Evolutionary conservation across 2,329 filamentous ascomycete species (phyloP), one percentile per base, ranked within the genome.

Genomic region (Shiraia sp.): DNA sequence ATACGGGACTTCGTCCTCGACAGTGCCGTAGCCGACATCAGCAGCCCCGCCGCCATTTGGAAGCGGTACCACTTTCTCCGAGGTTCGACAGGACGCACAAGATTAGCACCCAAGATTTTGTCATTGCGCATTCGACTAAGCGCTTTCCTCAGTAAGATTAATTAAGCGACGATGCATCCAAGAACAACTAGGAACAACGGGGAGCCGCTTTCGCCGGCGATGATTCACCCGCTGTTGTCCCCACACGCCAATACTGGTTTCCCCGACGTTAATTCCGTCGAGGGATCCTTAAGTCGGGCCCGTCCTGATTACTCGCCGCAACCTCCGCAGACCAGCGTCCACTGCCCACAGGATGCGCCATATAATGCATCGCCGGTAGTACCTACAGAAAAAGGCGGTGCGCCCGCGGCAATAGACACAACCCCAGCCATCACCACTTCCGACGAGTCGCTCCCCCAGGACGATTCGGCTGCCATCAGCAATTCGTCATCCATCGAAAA

Each of bases 401-500:
- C 57, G 60, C 57, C 65, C 45, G 48, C 55, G 42, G 40, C 47
- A 38, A 45, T 50, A 47, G 44, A 45, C 39, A 39, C 45, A 38
- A 46, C 39, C 30, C 38, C 53, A 44, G 37, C 52, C 47, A 36
- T 41, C 44, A 30, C 49, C 33, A 47, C 55, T 36, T 38, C 61
- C 52, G 64, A 65, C 64, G 59, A 65, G 32, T 36, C 49, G 19
- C 36, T 38, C 38, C 59, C 49, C 51, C 48, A 55, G 32, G 47
- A 53, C 29, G 36, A 41, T 32, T 47, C 52, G 33, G 45, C 49
- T 32, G 32, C 47, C 16, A 50, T 66, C 40, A 65, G 59, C 50
- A 59, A 51, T 32, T 59, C 59, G 7, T 64, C 65, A 10, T 65
- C 65, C 12, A 66, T 68, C 33, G 65, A 68, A 41, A 68, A 66